Evolutionary conservation across 331 rosid species (phyloP).

Genomic region (Dryas integrifolia): DNA sequence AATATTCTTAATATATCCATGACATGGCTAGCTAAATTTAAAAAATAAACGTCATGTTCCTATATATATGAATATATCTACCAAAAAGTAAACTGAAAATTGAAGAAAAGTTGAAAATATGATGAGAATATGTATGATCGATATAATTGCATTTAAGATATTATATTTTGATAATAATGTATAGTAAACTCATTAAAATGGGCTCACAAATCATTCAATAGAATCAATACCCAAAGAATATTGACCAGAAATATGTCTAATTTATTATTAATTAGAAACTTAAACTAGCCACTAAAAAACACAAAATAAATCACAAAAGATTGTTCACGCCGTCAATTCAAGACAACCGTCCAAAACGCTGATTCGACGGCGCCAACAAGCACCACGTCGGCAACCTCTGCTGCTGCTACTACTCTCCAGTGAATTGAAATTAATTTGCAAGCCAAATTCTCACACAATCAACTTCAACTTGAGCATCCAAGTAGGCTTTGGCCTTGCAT

Average conservation of each 20-base stretch:
- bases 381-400: conserved; percentile 15
- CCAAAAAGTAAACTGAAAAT: not conserved
- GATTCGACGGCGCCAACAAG: conserved; percentile 9
- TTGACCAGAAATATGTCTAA: too few species aligned
- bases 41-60: not conserved
- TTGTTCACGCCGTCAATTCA: not conserved
- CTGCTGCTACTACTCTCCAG: too few species aligned
- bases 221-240: too few species aligned
- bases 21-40: too few species aligned
- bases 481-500: not conserved
- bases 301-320: too few species aligned
- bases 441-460: conserved; percentile 2
- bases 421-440: not conserved
- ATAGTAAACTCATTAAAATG: too few species aligned
- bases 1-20: too few species aligned
- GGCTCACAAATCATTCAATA: too few species aligned
- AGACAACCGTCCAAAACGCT: not conserved
- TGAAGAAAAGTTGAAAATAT: not conserved
- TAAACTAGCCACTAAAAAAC: too few species aligned
- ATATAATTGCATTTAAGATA: too few species aligned
- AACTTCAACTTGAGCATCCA: conserved; percentile 11
- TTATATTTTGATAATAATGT: too few species aligned
- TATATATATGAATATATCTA: not conserved
- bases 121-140: not conserved
- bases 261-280: too few species aligned